These are phyloP conservation scores for Cordyceps farinosa DNA, from an alignment of 2,329 filamentous ascomycete species.

Conservation along the genomic window DNA sequence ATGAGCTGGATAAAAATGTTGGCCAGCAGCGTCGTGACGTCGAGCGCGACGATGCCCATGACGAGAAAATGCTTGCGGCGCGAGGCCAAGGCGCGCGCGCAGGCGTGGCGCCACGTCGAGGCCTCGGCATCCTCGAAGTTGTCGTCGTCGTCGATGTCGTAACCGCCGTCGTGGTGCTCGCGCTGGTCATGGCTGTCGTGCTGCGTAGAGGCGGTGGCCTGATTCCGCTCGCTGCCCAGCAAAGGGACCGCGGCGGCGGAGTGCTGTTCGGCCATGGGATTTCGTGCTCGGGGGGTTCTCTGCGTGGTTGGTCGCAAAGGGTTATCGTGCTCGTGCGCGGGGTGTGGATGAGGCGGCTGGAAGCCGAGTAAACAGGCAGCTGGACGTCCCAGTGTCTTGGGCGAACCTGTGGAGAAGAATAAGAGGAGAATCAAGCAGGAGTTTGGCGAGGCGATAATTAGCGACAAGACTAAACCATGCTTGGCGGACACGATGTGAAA, in stretches of 20 bases:
- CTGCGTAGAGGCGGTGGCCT: neutral
- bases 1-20: constrained; percentile 48
- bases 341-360: too few species aligned
- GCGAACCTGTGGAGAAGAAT: neutral
- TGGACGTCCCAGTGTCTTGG: neutral
- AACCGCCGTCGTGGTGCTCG: neutral
- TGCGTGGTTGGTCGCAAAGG: neutral
- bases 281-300: neutral
- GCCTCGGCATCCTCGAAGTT: neutral
- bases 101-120: neutral
- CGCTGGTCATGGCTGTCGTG: neutral
- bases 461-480: neutral
- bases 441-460: neutral
- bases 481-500: neutral
- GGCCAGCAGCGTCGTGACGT: constrained; percentile 42
- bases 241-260: neutral
- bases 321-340: too few species aligned
- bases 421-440: neutral
- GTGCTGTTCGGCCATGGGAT: neutral
- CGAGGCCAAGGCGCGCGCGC: constrained; percentile 29
- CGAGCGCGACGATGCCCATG: constrained; percentile 42
- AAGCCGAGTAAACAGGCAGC: too few species aligned
- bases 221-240: constrained; percentile 1
- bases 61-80: constrained; percentile 44
- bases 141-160: neutral